Conservation (phyloP, 768 basidiomycete genomes). For the Tulasnella sp. region DNA sequence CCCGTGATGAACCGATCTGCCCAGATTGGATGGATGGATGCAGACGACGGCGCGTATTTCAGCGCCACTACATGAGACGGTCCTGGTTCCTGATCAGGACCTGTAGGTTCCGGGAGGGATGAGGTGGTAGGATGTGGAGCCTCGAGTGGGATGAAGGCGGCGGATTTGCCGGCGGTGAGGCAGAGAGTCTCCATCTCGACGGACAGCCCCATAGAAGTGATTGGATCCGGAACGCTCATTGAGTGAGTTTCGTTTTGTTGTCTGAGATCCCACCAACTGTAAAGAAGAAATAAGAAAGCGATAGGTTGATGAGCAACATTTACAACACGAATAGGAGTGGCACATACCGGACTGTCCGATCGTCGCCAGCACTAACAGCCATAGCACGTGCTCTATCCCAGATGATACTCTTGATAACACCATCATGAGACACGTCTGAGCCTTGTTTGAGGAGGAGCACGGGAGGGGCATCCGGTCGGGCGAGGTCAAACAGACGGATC, state of each 20-base stretch:
- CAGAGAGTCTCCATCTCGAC: conserved; percentile 69
- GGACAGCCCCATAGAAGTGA: conserved; percentile 92
- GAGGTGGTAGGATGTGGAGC: neutral
- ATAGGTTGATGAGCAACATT: neutral
- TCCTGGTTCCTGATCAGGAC: conserved; percentile 31
- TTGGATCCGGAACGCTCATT: conserved; percentile 61
- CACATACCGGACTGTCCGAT: conserved; percentile 75
- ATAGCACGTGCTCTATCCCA: conserved; percentile 78
- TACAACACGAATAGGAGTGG: neutral
- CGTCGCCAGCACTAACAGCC: conserved; percentile 85
- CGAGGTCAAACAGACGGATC: conserved; percentile 87
- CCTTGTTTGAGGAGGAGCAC: conserved; percentile 51
- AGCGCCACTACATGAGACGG: conserved; percentile 65
- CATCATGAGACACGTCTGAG: conserved; percentile 59
- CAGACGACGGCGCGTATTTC: conserved; percentile 81
- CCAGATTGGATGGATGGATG: conserved; percentile 82
- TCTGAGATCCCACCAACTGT: conserved; percentile 94
- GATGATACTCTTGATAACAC: conserved; percentile 83
- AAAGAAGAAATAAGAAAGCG: neutral
- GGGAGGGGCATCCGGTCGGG: conserved; percentile 76
- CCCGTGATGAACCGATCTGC: conserved; percentile 92
- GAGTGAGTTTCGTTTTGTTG: conserved; percentile 60
- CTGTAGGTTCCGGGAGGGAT: neutral
- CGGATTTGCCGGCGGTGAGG: conserved; percentile 83
- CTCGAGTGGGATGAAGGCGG: conserved; percentile 73